Evolutionary conservation across 2,329 filamentous ascomycete genomes (phyloP).

Genomic region (Zymoseptoria brevis): DNA sequence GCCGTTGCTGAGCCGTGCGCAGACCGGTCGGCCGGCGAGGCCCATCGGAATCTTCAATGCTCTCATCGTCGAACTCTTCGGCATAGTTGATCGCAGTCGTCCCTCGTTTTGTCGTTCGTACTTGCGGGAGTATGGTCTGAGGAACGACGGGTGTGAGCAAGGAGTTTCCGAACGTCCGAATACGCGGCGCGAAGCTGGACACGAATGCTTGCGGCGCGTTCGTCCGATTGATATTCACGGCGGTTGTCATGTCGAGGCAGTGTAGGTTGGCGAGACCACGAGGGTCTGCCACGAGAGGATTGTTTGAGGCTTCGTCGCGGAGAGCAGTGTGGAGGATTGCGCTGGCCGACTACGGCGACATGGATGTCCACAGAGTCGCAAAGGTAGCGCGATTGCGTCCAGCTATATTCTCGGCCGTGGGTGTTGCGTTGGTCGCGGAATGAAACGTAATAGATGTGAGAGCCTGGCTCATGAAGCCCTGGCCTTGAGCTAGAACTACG

Average conservation of each 20-base stretch:
- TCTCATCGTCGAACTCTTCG: constrained; percentile 86
- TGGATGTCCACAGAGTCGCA: constrained; percentile 21
- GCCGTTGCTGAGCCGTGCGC: constrained; percentile 62
- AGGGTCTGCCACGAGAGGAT: constrained; percentile 7
- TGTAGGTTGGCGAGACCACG: constrained; percentile 7
- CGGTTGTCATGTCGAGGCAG: constrained; percentile 12
- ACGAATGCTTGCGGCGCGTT: constrained; percentile 76
- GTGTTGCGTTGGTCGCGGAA: neutral
- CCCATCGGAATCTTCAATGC: constrained; percentile 67
- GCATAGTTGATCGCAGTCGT: constrained; percentile 97
- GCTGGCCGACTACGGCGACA: constrained; percentile 8
- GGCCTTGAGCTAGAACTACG: neutral
- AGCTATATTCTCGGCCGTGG: neutral
- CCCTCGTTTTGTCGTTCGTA: constrained; percentile 91
- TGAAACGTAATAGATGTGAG: constrained; percentile 1
- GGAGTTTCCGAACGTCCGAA: constrained; percentile 86
- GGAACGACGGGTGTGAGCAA: constrained; percentile 78
- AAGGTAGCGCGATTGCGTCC: constrained; percentile 2
- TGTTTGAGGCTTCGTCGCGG: constrained; percentile 6
- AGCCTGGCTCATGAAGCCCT: neutral
- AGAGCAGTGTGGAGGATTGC: neutral
- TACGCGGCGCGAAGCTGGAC: constrained; percentile 81
- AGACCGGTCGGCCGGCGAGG: constrained; percentile 65
- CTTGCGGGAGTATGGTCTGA: constrained; percentile 55
- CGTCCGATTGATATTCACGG: constrained; percentile 28